Evolutionary conservation across 148 eudicot species (phyloP), one percentile per base, ranked within the genome.

Genomic region (Nepenthes mirabilis): DNA sequence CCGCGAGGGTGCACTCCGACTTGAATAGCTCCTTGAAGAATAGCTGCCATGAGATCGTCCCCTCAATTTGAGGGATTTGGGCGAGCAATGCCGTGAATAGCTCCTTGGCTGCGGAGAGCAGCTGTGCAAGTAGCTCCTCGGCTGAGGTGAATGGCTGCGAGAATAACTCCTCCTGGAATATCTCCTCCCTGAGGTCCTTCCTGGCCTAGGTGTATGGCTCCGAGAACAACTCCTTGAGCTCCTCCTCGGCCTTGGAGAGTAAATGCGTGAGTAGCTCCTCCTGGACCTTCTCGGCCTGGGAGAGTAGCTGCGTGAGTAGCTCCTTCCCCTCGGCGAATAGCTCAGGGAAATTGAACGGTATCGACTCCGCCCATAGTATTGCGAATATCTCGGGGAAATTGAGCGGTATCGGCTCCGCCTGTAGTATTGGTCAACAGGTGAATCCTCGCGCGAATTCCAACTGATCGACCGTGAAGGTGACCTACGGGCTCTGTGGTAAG

Each of bases 91-190:
- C 2, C 75, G 72, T 1, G 78, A 74, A 35, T 34, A 69, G 53
- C 64, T 61, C 53, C 73, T 62, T 14, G 74, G 79, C 14, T 8
- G 23, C 6, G 61, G 78, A 57, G 48, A 54, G 23, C 37, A 56
- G 60, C 81, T 73, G 14, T 58, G 69, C 1, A 68, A 74, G 37
- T 61, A 65, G 54, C 81, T 77, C 45, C 66, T 40, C 11, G 55
- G 56, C 70, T 65, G 63, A 0, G 87, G 88, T 0, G 97, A 78
- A 33, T 52, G 52, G 59, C 84, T 77, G 2, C 71, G 75, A 1
- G 87, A 83, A 40, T 79, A 68, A 52, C 85, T 84, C 64, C 85
- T 68, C 72, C 89, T 83, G 2, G 77, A 79, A 50, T 23, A 23
- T 23, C 66, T 47, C 53, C 78, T 68, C 59, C 74, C 43, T 8